phyloP scores from a whole-genome alignment of 495 filamentous ascomycete species.

The Peziza echinospora region DNA sequence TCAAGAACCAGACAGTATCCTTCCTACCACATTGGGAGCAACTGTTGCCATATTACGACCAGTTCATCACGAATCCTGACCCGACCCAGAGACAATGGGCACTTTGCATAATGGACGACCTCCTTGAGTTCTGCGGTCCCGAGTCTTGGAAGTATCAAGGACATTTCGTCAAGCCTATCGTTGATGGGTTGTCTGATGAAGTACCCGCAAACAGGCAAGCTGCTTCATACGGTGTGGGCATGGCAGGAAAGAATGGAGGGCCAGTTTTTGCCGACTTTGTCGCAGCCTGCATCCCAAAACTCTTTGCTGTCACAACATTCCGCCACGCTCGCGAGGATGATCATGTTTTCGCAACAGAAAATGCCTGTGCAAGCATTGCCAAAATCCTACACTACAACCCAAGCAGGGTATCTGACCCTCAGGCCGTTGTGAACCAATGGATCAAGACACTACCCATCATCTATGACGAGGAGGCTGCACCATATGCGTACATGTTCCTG shows the following conservation, averaged over 20 bases:
- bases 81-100: conserved; percentile 95
- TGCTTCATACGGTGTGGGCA: conserved; percentile 85
- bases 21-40: conserved; percentile 81
- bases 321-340: conserved; percentile 71
- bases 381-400: conserved; percentile 85
- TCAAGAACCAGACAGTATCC: conserved; percentile 70
- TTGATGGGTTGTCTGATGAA: conserved; percentile 59
- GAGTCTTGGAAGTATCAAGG: conserved; percentile 62
- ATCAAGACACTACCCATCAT: conserved; percentile 72
- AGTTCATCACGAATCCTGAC: conserved; percentile 63
- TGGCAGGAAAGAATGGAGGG: conserved; percentile 85
- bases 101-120: conserved; percentile 94
- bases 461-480: conserved; percentile 93
- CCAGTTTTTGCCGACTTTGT: conserved; percentile 64
- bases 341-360: conserved; percentile 92
- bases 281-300: conserved; percentile 47
- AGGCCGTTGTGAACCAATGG: conserved; percentile 59
- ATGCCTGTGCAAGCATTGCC: conserved; percentile 87
- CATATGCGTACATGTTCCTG: conserved; percentile 86
- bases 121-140: conserved; percentile 83
- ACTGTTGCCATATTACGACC: conserved; percentile 60
- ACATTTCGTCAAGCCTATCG: conserved; percentile 65
- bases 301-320: conserved; percentile 66
- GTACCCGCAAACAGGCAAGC: conserved; percentile 89
- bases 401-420: conserved; percentile 45